Evolutionary conservation across 2,329 filamentous ascomycete genomes (phyloP).

Genomic region (Trichoderma hamatum): DNA sequence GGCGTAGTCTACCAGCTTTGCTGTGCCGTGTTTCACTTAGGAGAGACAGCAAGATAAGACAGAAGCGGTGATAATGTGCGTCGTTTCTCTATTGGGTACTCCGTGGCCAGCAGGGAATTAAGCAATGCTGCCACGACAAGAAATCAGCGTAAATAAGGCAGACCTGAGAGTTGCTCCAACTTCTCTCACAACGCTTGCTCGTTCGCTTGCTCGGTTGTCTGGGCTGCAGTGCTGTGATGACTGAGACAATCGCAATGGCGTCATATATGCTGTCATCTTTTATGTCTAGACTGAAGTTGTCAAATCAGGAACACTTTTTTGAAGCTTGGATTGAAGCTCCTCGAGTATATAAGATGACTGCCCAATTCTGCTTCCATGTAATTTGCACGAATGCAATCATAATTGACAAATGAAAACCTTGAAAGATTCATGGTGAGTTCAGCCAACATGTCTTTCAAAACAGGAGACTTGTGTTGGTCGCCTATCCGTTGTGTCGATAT

Average conservation of each 20-base stretch:
- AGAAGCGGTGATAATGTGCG: constrained; percentile 16
- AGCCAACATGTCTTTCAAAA: not conserved
- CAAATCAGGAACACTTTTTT: not conserved
- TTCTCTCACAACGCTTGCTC: not conserved
- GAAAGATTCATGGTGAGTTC: not conserved
- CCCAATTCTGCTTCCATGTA: too few relatives aligned
- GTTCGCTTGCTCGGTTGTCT: not conserved
- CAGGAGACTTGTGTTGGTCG: not conserved
- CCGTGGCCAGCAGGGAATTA: too few relatives aligned
- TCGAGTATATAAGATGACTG: not conserved
- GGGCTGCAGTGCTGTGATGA: too few relatives aligned
- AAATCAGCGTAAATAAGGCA: not conserved
- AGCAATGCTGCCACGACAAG: not conserved
- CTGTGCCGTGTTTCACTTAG: not conserved
- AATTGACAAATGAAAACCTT: not conserved
- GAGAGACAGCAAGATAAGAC: not conserved
- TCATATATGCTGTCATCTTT: not conserved
- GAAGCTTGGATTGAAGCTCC: not conserved
- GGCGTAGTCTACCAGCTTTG: not conserved
- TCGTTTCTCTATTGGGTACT: not conserved
- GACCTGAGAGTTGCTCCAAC: not conserved
- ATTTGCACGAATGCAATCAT: not conserved
- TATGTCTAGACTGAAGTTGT: not conserved
- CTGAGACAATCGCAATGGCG: not conserved
- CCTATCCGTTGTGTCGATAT: not conserved